Percentiles rank a stretch among this genome's conserved stretches.
Conservation (phyloP, 805 yeast species). For the Debaryomyces maramus region DNA sequence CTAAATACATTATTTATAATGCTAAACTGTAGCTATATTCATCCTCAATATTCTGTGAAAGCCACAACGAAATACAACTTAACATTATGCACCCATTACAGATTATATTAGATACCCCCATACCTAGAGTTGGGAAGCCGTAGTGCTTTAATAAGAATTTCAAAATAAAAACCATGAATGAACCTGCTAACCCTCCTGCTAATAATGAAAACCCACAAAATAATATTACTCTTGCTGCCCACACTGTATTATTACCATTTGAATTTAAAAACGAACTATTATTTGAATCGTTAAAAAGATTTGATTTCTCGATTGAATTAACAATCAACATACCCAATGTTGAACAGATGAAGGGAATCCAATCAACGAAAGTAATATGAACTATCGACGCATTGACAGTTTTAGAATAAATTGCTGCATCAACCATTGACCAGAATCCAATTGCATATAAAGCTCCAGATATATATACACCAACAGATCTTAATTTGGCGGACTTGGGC, state of each 20-base stretch:
- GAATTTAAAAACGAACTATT: conserved; percentile 41
- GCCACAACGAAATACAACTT: conserved; percentile 88
- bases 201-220: conserved; percentile 90
- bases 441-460: conserved; percentile 76
- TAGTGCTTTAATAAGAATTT: conserved; percentile 80
- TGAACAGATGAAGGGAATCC: conserved; percentile 92
- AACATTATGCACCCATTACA: conserved; percentile 78
- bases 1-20: conserved; percentile 42
- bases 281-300: conserved; percentile 46
- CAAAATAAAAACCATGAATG: conserved; percentile 81
- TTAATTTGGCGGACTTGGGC: conserved; percentile 68
- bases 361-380: conserved; percentile 88
- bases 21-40: conserved; percentile 93
- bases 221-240: conserved; percentile 91
- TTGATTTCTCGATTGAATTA: conserved; percentile 68
- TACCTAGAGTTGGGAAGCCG: conserved; percentile 83
- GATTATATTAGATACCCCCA: conserved; percentile 89
- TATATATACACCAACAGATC: conserved; percentile 75
- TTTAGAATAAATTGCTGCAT: conserved; percentile 82
- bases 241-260: conserved; percentile 57
- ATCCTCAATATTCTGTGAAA: conserved; percentile 93
- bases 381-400: conserved; percentile 82
- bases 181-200: conserved; percentile 93
- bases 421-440: conserved; percentile 88
- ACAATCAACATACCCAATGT: conserved; percentile 86